phyloP scores from a whole-genome alignment of 2,329 filamentous ascomycete species.

The Colletotrichum limetticola region DNA sequence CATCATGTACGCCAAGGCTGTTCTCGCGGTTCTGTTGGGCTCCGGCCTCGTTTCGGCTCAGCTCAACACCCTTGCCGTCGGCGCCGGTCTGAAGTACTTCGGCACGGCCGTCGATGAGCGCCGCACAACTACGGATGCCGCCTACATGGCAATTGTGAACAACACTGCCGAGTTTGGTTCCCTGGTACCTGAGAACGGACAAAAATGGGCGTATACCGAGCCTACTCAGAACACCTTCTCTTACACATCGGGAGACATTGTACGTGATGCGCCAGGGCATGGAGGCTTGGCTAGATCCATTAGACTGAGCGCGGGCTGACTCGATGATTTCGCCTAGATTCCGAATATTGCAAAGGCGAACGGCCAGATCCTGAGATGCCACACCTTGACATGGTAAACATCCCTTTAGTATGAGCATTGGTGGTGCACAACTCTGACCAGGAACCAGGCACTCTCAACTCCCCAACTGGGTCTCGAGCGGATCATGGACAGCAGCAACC shows the following conservation, averaged over 20 bases:
- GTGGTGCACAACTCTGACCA: conserved; percentile 4
- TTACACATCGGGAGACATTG: conserved; percentile 29
- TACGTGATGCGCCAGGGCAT: not conserved
- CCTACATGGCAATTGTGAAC: conserved; percentile 64
- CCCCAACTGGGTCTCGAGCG: conserved; percentile 37
- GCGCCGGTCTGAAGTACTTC: conserved; percentile 67
- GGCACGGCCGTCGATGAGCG: conserved; percentile 68
- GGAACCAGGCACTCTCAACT: conserved; percentile 37
- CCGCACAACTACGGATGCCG: conserved; percentile 49
- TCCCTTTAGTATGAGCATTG: conserved; percentile 31
- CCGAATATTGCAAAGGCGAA: conserved; percentile 59
- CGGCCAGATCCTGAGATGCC: conserved; percentile 68
- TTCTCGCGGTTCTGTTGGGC: conserved; percentile 27
- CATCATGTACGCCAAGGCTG: conserved; percentile 33
- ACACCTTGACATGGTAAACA: conserved; percentile 64
- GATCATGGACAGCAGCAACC: conserved; percentile 27
- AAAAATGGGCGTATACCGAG: conserved; percentile 42
- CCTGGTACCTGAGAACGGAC: conserved; percentile 69
- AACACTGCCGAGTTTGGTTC: conserved; percentile 69
- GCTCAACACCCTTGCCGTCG: conserved; percentile 60
- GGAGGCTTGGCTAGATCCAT: no score
- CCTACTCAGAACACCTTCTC: conserved; percentile 2
- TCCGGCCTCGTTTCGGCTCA: conserved; percentile 42
- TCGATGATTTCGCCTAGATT: conserved; percentile 39
- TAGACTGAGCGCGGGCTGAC: not conserved